Conservation (phyloP, 108 stramenopile genomes). For the Skeletonema costatum region DNA sequence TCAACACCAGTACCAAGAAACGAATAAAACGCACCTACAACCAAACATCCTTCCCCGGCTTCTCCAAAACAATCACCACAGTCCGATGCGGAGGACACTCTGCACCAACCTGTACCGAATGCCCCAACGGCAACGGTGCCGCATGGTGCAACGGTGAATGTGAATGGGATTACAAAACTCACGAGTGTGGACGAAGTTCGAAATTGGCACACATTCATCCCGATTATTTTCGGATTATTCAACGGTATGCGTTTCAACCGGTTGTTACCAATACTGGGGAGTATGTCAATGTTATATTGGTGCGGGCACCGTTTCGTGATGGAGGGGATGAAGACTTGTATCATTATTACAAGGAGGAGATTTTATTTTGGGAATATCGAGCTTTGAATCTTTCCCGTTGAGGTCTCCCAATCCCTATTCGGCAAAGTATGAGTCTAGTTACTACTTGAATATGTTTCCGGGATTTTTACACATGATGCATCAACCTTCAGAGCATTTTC, state of each 20-base stretch:
- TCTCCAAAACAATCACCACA: neutral
- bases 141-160: conserved; percentile 52
- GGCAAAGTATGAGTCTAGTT: conserved; percentile 24
- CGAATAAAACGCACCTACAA: neutral
- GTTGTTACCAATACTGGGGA: conserved; percentile 31
- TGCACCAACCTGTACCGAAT: conserved; percentile 39
- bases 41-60: conserved; percentile 22
- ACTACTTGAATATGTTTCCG: conserved; percentile 44
- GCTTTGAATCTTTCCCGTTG: conserved; percentile 46
- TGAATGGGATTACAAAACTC: conserved; percentile 24
- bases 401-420: conserved; percentile 45
- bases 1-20: neutral
- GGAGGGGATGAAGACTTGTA: conserved; percentile 36
- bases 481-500: conserved; percentile 34
- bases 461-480: conserved; percentile 53
- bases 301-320: conserved; percentile 34
- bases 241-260: conserved; percentile 44
- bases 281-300: conserved; percentile 46
- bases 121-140: conserved; percentile 44
- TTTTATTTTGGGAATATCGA: conserved; percentile 49
- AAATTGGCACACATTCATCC: conserved; percentile 35
- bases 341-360: conserved; percentile 42
- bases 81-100: conserved; percentile 44
- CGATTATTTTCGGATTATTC: conserved; percentile 38
- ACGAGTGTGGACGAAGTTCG: conserved; percentile 18